Percentiles rank a stretch among this genome's conserved stretches.
Evolutionary conservation across 1,139 yeast genomes (phyloP).

Genomic region (Taphrina populina): DNA sequence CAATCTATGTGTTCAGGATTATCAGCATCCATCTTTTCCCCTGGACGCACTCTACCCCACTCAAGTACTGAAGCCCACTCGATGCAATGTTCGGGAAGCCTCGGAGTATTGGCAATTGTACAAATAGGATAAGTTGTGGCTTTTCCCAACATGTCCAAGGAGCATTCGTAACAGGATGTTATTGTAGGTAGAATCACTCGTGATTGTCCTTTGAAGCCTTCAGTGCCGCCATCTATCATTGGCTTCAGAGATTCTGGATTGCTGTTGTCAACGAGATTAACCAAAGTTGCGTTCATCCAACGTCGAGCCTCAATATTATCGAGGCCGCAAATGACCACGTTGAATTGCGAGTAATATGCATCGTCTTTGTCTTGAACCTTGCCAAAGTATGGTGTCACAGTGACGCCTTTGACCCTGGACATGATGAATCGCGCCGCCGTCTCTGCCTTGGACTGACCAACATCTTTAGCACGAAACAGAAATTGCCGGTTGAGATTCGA

Average conservation of each 20-base stretch:
- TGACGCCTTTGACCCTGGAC: conserved; percentile 52
- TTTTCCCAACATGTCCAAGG: conserved; percentile 70
- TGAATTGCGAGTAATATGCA: conserved; percentile 67
- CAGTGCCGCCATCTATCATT: conserved; percentile 91
- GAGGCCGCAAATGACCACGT: conserved; percentile 77
- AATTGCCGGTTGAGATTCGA: conserved; percentile 90
- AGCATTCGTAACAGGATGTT: conserved; percentile 90
- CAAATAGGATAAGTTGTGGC: conserved; percentile 82
- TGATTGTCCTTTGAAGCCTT: conserved; percentile 90
- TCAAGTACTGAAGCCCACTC: conserved; percentile 83
- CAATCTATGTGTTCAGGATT: conserved; percentile 64
- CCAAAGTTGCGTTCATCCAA: conserved; percentile 80
- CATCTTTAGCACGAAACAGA: conserved; percentile 67
- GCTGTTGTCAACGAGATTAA: conserved; percentile 56
- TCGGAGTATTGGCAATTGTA: conserved; percentile 89
- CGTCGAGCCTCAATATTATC: conserved; percentile 89
- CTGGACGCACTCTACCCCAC: conserved; percentile 62
- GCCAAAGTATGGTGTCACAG: conserved; percentile 54
- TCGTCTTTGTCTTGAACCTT: conserved; percentile 70
- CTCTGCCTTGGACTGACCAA: conserved; percentile 77
- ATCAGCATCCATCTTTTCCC: conserved; percentile 60
- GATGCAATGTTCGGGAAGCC: conserved; percentile 90
- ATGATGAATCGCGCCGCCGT: conserved; percentile 69
- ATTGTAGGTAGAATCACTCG: conserved; percentile 82
- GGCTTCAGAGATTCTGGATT: conserved; percentile 66